Base-by-base conservation (phyloP, 1,284 basidiomycete genomes). In the Pisolithus thermaeus region DNA sequence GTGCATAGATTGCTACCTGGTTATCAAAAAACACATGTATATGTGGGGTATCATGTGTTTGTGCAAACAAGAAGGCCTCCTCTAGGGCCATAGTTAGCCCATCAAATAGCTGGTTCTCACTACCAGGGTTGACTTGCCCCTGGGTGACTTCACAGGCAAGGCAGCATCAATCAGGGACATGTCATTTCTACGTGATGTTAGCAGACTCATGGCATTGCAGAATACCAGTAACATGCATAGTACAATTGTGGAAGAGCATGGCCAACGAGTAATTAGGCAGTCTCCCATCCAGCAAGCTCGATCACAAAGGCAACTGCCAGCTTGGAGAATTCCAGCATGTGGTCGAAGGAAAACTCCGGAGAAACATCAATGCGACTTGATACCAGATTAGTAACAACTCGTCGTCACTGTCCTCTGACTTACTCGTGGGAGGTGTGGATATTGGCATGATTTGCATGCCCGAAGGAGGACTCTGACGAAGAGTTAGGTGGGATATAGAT, bases 321-420 rank as follows among this genome's bases (percentile, higher is more conserved):
- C 76, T 96, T 96, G 55, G 90, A 90, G 72, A 96, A 96, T 64
- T 92, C 81, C 30, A 90, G 67, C 83, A 90, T 87, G 63, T 93
- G 86, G 2, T 71, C 65, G 61, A 91, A 91, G 61, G 86, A 90
- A 71, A 97, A 97, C 67, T 94, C 94, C 22, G 82, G 74, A 2
- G 87, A 89, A 58, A 92, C 78, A 65, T 95, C 87, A 58, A 90
- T 87, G 45, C 86, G 83, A 64, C 87, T 90, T n/a, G n/a, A 59
- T 16, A 51, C 56, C 28, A 46, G 2, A 52, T 54, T 14, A 44
- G 68, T 38, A 67, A 58, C 18, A 37, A 53, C 12, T 48, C 42
- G 23, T 23, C n/a, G 49, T 42, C 27, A 40, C 7, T 55, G 41
- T 16, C 54, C 37, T 52, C 40, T 44, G 44, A 73, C 86, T 60